Evolutionary conservation across 2,329 filamentous ascomycete species (phyloP), one percentile per base, ranked within the genome.

Genomic region (Beauveria pseudobassiana): DNA sequence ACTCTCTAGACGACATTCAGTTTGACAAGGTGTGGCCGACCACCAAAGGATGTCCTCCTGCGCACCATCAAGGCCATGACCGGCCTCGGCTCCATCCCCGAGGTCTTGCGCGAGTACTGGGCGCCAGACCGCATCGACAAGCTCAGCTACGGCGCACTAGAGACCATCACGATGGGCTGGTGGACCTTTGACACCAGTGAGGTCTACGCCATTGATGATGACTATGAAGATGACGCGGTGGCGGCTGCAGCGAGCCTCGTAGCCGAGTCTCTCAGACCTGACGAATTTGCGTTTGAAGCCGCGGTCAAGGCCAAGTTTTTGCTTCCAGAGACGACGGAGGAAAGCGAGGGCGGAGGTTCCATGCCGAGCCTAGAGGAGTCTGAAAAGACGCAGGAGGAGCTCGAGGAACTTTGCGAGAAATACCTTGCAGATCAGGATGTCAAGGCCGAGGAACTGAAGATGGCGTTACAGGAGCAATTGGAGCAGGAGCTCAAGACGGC

Each of bases 21-120:
- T 20, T 62, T 7, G 52, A 67, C 48, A 9, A 60, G 10, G 53
- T 63, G 65, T n/a, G 40, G 54, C n/a, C 64, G 65, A 38, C 63
- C 65, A 9, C 50, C 62, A 2, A 53, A 53, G 9, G 62, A 64
- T 7, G 55, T 63, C 7, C 62, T 63, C 20, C 22, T 45, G 9
- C 59, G 45, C 50, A 59, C 54, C 30, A 48, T 66, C 30, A 53
- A 49, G 42, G 42, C 51, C 24, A 38, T 48, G 18, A 61, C 58
- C 4, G 58, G 34, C 14, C 58, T 61, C 24, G 3, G 26, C 30
- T 53, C 50, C 24, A 43, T 61, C 45, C 20, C 51, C 28, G 59
- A 61, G 14, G 59, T 61, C 5, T 20, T 56, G 28, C 51, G 51
- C 20, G 59, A 18, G 12, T 56, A 55, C 8, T 50, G 42, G 43